Evolutionary conservation across 768 basidiomycete species (phyloP).

Genomic region (Boletus speciosus): DNA sequence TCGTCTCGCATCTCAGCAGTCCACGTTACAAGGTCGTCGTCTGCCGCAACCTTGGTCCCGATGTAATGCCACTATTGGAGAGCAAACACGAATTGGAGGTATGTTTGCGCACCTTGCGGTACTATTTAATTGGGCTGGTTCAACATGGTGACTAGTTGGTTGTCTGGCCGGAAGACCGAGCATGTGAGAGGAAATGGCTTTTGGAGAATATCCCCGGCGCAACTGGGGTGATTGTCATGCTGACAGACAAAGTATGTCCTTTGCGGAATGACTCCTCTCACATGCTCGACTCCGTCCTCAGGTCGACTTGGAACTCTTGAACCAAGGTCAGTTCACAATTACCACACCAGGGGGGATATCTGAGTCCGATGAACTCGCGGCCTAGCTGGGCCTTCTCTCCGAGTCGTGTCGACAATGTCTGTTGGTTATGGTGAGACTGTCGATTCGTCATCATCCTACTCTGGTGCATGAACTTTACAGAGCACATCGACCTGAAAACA

Average conservation of each 20-base stretch:
- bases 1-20: slow-evolving; percentile 23
- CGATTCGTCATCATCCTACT: not conserved
- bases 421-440: slow-evolving; percentile 71
- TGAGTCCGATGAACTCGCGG: not conserved
- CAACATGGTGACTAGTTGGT: slow-evolving; percentile 36
- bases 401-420: slow-evolving; percentile 90
- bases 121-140: not conserved
- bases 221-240: slow-evolving; percentile 57
- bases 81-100: slow-evolving; percentile 55
- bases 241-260: slow-evolving; percentile 62
- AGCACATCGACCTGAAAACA: slow-evolving; percentile 72
- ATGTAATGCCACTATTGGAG: slow-evolving; percentile 56
- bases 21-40: slow-evolving; percentile 48
- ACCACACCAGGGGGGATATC: not conserved
- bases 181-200: slow-evolving; percentile 66
- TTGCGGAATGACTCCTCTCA: not conserved
- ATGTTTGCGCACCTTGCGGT: slow-evolving; percentile 7
- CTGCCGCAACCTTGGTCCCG: slow-evolving; percentile 56
- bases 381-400: slow-evolving; percentile 68
- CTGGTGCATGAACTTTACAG: slow-evolving; percentile 37
- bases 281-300: slow-evolving; percentile 26
- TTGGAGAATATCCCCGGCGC: slow-evolving; percentile 68
- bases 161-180: slow-evolving; percentile 49
- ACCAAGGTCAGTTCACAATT: slow-evolving; percentile 31
- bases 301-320: slow-evolving; percentile 65